Conservation (phyloP, 1,139 yeast species). For the Geotrichum fermentans region DNA sequence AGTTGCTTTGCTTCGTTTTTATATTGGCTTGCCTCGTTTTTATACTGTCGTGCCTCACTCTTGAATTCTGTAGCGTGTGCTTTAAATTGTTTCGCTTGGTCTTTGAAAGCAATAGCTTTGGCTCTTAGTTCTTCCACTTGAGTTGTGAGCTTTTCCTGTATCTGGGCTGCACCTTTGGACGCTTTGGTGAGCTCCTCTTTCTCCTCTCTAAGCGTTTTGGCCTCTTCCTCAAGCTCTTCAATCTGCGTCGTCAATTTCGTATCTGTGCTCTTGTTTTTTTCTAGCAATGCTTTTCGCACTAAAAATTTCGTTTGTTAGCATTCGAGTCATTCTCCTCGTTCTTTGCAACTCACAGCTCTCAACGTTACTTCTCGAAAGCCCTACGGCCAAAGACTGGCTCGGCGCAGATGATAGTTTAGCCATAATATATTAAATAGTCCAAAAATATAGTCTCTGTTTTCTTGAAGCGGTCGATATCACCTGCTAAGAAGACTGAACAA, state of each 20-base stretch:
- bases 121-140: not conserved
- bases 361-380: constrained; percentile 2
- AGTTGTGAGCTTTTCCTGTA: not conserved
- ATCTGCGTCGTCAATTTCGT: constrained; percentile 27
- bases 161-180: no score
- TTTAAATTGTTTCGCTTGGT: not conserved
- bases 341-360: constrained; percentile 3
- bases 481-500: no score
- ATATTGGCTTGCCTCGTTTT: not conserved
- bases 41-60: not conserved
- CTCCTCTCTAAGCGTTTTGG: not conserved
- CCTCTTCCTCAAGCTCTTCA: not conserved
- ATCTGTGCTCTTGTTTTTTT: constrained; percentile 32
- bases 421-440: not conserved
- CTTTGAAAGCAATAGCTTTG: not conserved
- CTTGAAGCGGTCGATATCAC: no score
- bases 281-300: constrained; percentile 40
- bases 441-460: no score
- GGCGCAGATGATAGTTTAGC: constrained; percentile 15
- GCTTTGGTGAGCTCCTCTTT: not conserved
- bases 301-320: constrained; percentile 34
- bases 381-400: constrained; percentile 7
- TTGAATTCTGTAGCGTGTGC: not conserved
- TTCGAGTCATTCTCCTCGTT: not conserved
- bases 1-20: not conserved